Base-by-base conservation (phyloP, 805 yeast species). In the Candida insectalens region DNA sequence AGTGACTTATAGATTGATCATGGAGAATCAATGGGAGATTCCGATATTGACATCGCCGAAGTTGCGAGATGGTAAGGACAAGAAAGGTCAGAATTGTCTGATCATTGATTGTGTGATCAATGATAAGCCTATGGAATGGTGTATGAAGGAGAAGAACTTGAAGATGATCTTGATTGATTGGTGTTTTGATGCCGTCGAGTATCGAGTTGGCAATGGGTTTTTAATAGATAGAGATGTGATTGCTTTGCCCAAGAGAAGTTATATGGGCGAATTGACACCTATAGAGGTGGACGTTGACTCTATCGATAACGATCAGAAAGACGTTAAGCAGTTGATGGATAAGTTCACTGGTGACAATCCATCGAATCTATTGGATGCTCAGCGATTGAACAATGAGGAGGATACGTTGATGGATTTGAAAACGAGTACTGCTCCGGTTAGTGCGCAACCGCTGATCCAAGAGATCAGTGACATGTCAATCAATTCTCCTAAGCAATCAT, bases 31-130 rank as follows among this genome's bases (percentile, higher is more conserved):
- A 47, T 87, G 95, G 95, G 87, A 81, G 38, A 78, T 85, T 2
- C 96, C 96, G 1, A 73, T 88, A 2, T 68, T 82, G 2, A 74
- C 83, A 0, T 75, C 89, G 0, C 63, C 67, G 0, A 71, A 69
- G 31, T 51, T 66, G 36, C 49, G 77, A 9, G 44, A 45, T 6
- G 79, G 69, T 29, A 50, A 39, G 10, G 96, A 88, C 52, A 87
- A 87, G 49, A 74, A 74, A 45, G 94, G 94, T 1, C 54, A 59
- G 3, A 53, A 60, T 12, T 73, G 87, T 28, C 57, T 68, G 28
- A 87, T 83, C 2, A 74, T 74, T 46, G 96, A 87, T 53, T 87
- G 96, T 54, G 76, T 88, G 31, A 69, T 85, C 37, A 76, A 83
- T 49, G 65, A 72, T 6, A 58, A 57, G 23, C 74, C 87, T 32